Base-by-base conservation (phyloP, 306 rosid species). In the Citrullus colocynthis region DNA sequence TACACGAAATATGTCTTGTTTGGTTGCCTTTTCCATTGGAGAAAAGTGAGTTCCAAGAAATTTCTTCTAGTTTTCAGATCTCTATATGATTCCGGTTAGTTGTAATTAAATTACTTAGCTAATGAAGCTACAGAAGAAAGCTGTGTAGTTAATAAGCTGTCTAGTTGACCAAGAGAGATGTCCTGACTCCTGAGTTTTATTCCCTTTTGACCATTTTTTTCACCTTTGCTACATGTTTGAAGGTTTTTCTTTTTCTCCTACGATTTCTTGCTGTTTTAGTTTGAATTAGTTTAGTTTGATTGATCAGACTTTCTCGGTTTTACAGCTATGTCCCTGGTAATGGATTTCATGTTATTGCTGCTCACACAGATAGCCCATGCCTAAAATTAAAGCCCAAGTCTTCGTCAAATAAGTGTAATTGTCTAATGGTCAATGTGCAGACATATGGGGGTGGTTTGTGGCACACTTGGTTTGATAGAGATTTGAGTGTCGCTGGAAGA, bases 391-490 rank as follows among this genome's bases (percentile, higher is more conserved):
- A 92, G 80, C 98, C 98, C 2, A 95, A 86, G 81, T 90, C 96
- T 42, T 90, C 92, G 58, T 90, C 93, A 3, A 83, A 88, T 32
- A 95, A 92, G 87, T 81, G 88, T 62, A 87, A 83, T 67, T 90
- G 90, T 84, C 80, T 74, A 52, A 90, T 95, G 97, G 89, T 92
- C 75, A 89, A 85, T 84, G 98, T 92, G 82, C 93, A 95, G 89
- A 92, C 97, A n/a, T 95, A 95, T 84, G 98, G 96, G 56, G 87
- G 84, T 79, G 97, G 98, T 41, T 83, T 95, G 72, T 95, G 98
- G 98, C 90, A 95, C 78, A 95, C 97, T 67, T 95, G 98, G 97
- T 95, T 95, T 83, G 98, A 95, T 80, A 88, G 98, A 84, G 98
- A 95, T 84, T 87, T 95, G 83, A 92, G 95, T 81, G 95, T 95